These are phyloP conservation scores for Diplogelasinospora grovesii DNA, from an alignment of 495 filamentous ascomycete species.

Conservation along the genomic window DNA sequence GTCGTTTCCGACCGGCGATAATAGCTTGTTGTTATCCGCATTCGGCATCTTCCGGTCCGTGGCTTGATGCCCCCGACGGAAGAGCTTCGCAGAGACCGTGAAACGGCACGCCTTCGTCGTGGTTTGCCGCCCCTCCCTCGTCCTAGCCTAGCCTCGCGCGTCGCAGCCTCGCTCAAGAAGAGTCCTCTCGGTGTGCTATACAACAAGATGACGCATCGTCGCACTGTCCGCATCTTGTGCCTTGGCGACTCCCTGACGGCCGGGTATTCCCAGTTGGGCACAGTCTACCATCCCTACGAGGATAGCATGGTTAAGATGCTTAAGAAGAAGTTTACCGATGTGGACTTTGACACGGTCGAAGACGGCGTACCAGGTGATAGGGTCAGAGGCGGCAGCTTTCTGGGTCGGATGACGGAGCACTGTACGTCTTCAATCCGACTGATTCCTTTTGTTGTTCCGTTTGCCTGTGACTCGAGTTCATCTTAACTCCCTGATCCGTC, in stretches of 20 bases:
- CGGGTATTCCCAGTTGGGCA: constrained; percentile 44
- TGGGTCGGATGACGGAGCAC: constrained; percentile 36
- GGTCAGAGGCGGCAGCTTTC: constrained; percentile 41
- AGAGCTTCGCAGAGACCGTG: no score
- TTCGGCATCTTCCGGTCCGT: no score
- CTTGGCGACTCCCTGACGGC: constrained; percentile 59
- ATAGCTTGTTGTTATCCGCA: no score
- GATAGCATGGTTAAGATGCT: constrained; percentile 30
- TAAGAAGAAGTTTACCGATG: constrained; percentile 31
- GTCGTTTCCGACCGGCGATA: no score
- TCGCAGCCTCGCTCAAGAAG: no score
- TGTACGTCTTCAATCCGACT: constrained; percentile 28
- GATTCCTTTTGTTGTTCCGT: neutral
- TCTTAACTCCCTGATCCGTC: neutral
- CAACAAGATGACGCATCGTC: constrained; percentile 15
- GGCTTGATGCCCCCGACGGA: no score
- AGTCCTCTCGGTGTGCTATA: neutral
- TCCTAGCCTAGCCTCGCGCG: no score
- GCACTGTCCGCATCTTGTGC: constrained; percentile 48
- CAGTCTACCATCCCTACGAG: constrained; percentile 47
- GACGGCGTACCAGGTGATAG: constrained; percentile 48
- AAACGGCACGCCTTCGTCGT: no score
- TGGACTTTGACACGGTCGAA: constrained; percentile 25
- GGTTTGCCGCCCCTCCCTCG: no score
- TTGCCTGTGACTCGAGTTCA: neutral